Conservation (phyloP, 2,329 filamentous ascomycete species). For the Lachnellula hyalina region DNA sequence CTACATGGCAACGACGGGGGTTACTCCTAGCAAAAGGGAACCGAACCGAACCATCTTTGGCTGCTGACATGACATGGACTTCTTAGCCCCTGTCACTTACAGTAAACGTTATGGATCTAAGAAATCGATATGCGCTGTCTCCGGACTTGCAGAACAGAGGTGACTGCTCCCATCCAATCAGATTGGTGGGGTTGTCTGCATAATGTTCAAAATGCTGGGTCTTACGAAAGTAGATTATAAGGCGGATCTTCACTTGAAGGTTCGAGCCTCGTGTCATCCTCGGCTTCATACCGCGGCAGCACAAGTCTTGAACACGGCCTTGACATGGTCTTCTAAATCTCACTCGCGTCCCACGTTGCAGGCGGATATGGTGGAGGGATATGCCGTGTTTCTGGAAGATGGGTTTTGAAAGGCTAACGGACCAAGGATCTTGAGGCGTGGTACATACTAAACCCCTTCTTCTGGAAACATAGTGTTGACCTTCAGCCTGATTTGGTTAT, state of each 20-base stretch:
- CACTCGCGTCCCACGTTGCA: background rate
- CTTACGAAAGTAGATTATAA: conserved; percentile 6
- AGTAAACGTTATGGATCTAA: background rate
- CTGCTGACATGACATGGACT: background rate
- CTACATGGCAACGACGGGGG: background rate
- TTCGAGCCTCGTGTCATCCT: conserved; percentile 3
- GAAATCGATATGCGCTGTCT: conserved; percentile 14
- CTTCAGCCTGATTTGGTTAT: conserved; percentile 14
- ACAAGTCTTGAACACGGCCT: background rate
- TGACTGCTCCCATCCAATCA: conserved; percentile 7
- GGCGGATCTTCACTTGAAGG: conserved; percentile 2
- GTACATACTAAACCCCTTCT: conserved; percentile 17
- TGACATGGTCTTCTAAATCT: background rate
- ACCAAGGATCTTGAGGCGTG: conserved; percentile 11
- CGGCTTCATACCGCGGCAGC: background rate
- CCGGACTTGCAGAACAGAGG: conserved; percentile 7
- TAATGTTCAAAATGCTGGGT: conserved; percentile 20
- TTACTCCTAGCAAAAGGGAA: too few species aligned
- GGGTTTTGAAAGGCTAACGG: background rate
- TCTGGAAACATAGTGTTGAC: conserved; percentile 10
- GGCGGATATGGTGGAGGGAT: background rate
- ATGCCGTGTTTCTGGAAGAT: conserved; percentile 1
- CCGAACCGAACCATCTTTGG: background rate
- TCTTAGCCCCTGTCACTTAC: conserved; percentile 8
- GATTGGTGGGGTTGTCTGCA: background rate